Evolutionary conservation across 225 moss, liverwort and hornwort species (phyloP), one percentile per base, ranked within the genome.

Genomic region (Asterella californica): DNA sequence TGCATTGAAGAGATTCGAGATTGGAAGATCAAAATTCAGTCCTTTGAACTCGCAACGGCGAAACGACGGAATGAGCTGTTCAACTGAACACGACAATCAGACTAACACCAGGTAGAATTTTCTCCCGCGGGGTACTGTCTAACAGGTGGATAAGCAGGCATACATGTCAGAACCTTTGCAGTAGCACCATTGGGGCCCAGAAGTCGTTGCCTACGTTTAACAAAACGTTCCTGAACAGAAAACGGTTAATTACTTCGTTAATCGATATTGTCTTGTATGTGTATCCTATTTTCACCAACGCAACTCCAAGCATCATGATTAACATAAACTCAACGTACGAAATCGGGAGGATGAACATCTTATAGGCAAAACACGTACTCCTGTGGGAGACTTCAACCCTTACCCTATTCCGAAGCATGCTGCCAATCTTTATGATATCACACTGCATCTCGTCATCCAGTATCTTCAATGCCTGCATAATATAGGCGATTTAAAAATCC

Each of bases 141-240:
- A 68, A 76, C 75, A 42, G 75, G 24, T 70, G 74, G 76, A 86
- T 72, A 64, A 81, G 79, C 64, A 83, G 81, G 83, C 71, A 38
- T 83, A 86, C 70, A 71, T 82, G 79, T 80, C 79, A 82, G 78
- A 82, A 89, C 91, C 93, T 99, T 99, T 79, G 93, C 84, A 75
- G 97, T 99, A 74, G 97, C 95, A 84, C 97, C 95, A 83, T 99
- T 95, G 46, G 95, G 93, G 76, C 97, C 97, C 79, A 95, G 73
- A 29, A 99, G 89, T 52, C 97, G 88, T 79, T 99, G 97, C 80
- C 97, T 90, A 15, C 97, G 95, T 87, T 99, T 99, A 19, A 93
- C 97, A 88, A 99, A 99, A 59, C 94, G 92, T 70, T 95, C 97
- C 97, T 99, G 90, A 14, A 82, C 33, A 84, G 24, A 38, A 67